phyloP scores from a whole-genome alignment of 257 asterid species.

The Henckelia pumila region DNA sequence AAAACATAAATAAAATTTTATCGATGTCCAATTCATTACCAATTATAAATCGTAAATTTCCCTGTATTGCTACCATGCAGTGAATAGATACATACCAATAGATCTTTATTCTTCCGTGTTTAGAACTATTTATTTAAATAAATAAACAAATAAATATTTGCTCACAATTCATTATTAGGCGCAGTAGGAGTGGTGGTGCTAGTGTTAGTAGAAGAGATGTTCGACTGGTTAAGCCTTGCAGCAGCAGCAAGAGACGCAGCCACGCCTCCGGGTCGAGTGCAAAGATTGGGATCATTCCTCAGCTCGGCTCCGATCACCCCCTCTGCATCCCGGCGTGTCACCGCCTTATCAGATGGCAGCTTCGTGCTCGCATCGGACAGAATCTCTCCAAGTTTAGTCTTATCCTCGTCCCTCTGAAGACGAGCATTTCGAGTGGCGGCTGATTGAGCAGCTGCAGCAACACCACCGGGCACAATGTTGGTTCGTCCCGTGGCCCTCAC shows the following conservation, averaged over 20 bases:
- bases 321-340: constrained; percentile 89
- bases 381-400: constrained; percentile 75
- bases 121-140: too few relatives aligned
- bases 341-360: constrained; percentile 82
- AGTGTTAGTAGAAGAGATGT: not conserved
- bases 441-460: constrained; percentile 96
- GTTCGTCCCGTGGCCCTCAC: constrained; percentile 97
- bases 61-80: too few relatives aligned
- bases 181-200: not conserved
- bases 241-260: constrained; percentile 95
- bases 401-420: constrained; percentile 70
- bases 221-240: constrained; percentile 74
- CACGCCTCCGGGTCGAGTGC: constrained; percentile 96
- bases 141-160: not conserved
- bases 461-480: constrained; percentile 89
- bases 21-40: not conserved
- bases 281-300: constrained; percentile 84
- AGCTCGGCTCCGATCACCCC: constrained; percentile 97
- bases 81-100: not conserved
- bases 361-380: constrained; percentile 83
- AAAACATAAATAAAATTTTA: too few relatives aligned
- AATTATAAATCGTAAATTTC: too few relatives aligned
- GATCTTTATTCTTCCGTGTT: not conserved
- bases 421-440: constrained; percentile 97
- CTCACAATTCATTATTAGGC: not conserved